These are phyloP conservation scores for Dicorynia guianensis DNA, from an alignment of 306 rosid genomes.

Conservation along the genomic window DNA sequence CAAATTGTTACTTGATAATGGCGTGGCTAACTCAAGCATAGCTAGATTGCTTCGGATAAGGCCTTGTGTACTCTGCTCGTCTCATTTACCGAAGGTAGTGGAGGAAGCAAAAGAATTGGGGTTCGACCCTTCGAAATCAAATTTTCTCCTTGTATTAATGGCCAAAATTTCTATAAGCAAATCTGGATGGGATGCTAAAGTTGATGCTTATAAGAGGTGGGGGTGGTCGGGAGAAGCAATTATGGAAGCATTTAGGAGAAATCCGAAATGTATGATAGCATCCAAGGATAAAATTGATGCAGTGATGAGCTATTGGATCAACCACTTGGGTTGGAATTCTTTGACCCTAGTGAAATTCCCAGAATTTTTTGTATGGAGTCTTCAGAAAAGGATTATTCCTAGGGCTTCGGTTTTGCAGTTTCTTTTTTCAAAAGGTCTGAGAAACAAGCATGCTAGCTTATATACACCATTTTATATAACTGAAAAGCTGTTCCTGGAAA, in stretches of 20 bases:
- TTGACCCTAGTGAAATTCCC: slow-evolving; percentile 16
- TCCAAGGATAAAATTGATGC: slow-evolving; percentile 47
- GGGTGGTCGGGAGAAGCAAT: slow-evolving; percentile 57
- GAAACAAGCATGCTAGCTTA: slow-evolving; percentile 10
- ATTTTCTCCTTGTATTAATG: slow-evolving; percentile 38
- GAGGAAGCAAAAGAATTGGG: slow-evolving; percentile 53
- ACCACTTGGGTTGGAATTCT: slow-evolving; percentile 43
- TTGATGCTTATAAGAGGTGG: slow-evolving; percentile 48
- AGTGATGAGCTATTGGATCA: slow-evolving; percentile 46
- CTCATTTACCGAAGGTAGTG: slow-evolving; percentile 16
- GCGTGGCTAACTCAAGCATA: slow-evolving; percentile 32
- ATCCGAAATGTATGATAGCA: slow-evolving; percentile 39
- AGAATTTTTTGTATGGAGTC: slow-evolving; percentile 17
- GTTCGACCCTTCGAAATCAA: slow-evolving; percentile 35
- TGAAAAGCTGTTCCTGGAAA: slow-evolving; percentile 39
- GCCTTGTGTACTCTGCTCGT: neutral
- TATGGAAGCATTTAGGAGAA: slow-evolving; percentile 36
- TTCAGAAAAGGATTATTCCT: slow-evolving; percentile 53
- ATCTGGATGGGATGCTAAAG: slow-evolving; percentile 49
- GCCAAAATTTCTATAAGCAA: slow-evolving; percentile 34
- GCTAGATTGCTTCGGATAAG: slow-evolving; percentile 8
- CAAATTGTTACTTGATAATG: slow-evolving; percentile 15
- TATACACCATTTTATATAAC: neutral
- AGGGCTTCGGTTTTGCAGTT: slow-evolving; percentile 38
- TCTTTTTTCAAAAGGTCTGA: slow-evolving; percentile 46